Conservation (phyloP, 2,329 filamentous ascomycete species). For the Knoxdaviesia proteae region DNA sequence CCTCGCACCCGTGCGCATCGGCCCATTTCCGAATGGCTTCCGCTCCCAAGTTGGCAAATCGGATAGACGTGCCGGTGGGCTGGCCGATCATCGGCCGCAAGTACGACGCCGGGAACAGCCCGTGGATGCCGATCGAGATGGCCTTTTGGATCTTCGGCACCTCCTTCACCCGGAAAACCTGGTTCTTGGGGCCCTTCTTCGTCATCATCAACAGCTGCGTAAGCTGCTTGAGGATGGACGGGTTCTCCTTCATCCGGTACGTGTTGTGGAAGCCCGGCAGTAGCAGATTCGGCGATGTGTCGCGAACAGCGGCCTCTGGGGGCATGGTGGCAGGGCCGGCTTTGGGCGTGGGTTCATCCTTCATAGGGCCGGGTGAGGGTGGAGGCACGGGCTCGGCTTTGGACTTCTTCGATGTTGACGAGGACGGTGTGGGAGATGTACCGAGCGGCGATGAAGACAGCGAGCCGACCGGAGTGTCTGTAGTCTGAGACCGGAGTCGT, state of each 20-base stretch:
- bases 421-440: slow-evolving; percentile 13
- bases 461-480: slow-evolving; percentile 14
- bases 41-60: slow-evolving; percentile 75
- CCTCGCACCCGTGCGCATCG: slow-evolving; percentile 46
- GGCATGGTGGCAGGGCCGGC: neutral
- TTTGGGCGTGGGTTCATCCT: neutral
- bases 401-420: slow-evolving; percentile 11
- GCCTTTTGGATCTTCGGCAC: slow-evolving; percentile 58
- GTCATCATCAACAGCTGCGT: slow-evolving; percentile 33
- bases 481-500: slow-evolving; percentile 22
- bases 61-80: slow-evolving; percentile 83
- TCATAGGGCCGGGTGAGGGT: slow-evolving; percentile 1
- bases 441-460: neutral
- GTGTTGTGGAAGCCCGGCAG: slow-evolving; percentile 50
- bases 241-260: slow-evolving; percentile 44
- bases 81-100: slow-evolving; percentile 84
- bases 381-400: slow-evolving; percentile 8
- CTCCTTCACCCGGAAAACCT: slow-evolving; percentile 52
- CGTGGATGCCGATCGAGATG: slow-evolving; percentile 83
- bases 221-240: slow-evolving; percentile 50
- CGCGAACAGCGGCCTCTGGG: slow-evolving; percentile 1
- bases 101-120: slow-evolving; percentile 73
- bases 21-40: slow-evolving; percentile 71
- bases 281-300: slow-evolving; percentile 36
- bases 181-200: slow-evolving; percentile 36